Conservation (phyloP, 306 rosid genomes). For the Abrus precatorius region DNA sequence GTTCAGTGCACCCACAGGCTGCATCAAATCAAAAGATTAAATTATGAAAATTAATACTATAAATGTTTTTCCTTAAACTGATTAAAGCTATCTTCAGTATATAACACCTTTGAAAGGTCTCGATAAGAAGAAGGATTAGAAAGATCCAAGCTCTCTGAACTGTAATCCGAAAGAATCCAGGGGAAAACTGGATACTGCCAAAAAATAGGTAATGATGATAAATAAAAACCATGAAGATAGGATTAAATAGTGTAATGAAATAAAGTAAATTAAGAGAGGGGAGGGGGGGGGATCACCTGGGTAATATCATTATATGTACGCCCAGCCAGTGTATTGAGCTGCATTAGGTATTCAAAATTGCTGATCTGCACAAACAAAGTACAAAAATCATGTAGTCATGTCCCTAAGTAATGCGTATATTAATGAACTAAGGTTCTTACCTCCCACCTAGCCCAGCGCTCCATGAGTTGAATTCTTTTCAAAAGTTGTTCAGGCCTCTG, state of each 20-base stretch:
- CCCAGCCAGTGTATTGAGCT: slow-evolving; percentile 97
- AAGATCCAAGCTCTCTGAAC: slow-evolving; percentile 85
- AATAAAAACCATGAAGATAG: slow-evolving; percentile 46
- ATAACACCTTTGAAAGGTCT: slow-evolving; percentile 90
- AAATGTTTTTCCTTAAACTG: not conserved
- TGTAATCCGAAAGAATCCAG: slow-evolving; percentile 97
- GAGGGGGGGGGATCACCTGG: slow-evolving; percentile 67
- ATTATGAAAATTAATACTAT: not conserved
- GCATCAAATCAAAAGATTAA: slow-evolving; percentile 51
- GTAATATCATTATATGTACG: slow-evolving; percentile 98
- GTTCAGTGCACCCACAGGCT: slow-evolving; percentile 95
- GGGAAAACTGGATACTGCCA: slow-evolving; percentile 99
- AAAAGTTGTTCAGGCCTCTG: slow-evolving; percentile 98
- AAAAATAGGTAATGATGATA: slow-evolving; percentile 32
- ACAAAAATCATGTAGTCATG: slow-evolving; percentile 31
- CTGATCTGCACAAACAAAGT: slow-evolving; percentile 77
- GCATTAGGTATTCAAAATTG: slow-evolving; percentile 98
- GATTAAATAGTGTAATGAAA: slow-evolving; percentile 28
- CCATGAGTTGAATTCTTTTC: slow-evolving; percentile 98
- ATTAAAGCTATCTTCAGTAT: slow-evolving; percentile 46
- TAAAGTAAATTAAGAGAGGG: slow-evolving; percentile 29
- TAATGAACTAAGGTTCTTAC: slow-evolving; percentile 56
- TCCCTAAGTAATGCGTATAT: slow-evolving; percentile 7
- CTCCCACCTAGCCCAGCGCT: slow-evolving; percentile 99
- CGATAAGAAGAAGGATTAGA: slow-evolving; percentile 86